Percentiles rank a stretch among this genome's conserved stretches.
phyloP scores from a whole-genome alignment of 257 asterid genomes.

The Ajuga chamaepitys region DNA sequence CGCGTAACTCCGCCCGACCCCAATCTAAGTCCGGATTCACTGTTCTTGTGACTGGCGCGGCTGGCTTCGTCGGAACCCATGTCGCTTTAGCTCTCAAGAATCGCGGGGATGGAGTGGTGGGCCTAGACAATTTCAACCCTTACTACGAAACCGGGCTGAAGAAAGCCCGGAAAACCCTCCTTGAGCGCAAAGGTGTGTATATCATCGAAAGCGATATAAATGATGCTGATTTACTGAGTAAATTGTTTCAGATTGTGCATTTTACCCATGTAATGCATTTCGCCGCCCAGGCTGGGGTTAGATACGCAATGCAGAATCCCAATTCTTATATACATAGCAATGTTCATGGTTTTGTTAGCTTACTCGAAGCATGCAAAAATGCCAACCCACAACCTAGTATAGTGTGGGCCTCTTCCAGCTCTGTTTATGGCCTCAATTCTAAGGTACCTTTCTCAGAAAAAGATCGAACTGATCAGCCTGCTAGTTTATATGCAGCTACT shows the following conservation, averaged over 20 bases:
- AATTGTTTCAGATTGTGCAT: slow-evolving; percentile 40
- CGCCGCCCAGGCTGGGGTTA: slow-evolving; percentile 88
- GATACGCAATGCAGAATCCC: slow-evolving; percentile 80
- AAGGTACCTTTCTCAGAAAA: slow-evolving; percentile 75
- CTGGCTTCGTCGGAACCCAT: slow-evolving; percentile 73
- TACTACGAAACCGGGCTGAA: slow-evolving; percentile 73
- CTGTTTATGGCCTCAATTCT: slow-evolving; percentile 77
- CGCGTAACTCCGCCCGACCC: slow-evolving; percentile 58
- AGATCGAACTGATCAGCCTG: slow-evolving; percentile 73
- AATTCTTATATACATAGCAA: slow-evolving; percentile 61
- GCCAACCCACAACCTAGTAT: slow-evolving; percentile 62
- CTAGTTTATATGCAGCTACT: slow-evolving; percentile 80
- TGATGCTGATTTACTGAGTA: slow-evolving; percentile 40
- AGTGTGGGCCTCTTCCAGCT: slow-evolving; percentile 84
- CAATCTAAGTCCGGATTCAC: slow-evolving; percentile 35
- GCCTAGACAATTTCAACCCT: slow-evolving; percentile 64
- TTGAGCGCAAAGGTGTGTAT: slow-evolving; percentile 45
- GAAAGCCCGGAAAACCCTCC: slow-evolving; percentile 52
- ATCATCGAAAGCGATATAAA: slow-evolving; percentile 58
- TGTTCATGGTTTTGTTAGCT: slow-evolving; percentile 55
- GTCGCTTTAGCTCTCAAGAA: slow-evolving; percentile 49
- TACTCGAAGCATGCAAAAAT: slow-evolving; percentile 59
- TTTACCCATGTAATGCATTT: slow-evolving; percentile 79
- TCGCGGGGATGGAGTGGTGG: slow-evolving; percentile 79
- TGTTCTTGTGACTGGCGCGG: slow-evolving; percentile 80